These are phyloP conservation scores for Neltuma alba DNA, from an alignment of 306 rosid species.

Conservation along the genomic window DNA sequence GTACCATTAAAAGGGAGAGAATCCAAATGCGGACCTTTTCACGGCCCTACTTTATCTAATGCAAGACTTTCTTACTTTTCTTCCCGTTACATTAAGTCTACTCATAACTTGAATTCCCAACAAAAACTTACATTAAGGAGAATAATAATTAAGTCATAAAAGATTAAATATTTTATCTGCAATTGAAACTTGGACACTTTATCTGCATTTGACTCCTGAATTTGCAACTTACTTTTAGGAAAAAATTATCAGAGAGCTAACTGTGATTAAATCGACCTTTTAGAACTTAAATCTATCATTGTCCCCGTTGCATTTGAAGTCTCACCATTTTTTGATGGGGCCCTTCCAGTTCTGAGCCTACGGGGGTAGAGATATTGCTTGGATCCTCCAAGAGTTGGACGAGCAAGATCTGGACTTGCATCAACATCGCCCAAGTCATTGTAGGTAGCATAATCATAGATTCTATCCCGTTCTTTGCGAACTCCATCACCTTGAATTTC, in stretches of 20 bases:
- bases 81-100: background rate
- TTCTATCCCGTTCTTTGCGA: constrained; percentile 63
- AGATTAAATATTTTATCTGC: background rate
- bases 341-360: constrained; percentile 62
- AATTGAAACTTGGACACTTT: too few relatives aligned
- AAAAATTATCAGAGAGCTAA: background rate
- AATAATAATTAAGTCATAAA: background rate
- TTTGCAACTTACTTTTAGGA: background rate
- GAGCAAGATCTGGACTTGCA: constrained; percentile 38
- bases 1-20: too few relatives aligned
- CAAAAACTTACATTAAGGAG: background rate
- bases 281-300: too few relatives aligned
- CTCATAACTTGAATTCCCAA: background rate
- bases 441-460: constrained; percentile 30
- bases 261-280: background rate
- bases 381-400: constrained; percentile 63
- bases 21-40: background rate
- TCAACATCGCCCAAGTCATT: constrained; percentile 12
- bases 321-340: constrained; percentile 34
- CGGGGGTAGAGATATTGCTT: constrained; percentile 59
- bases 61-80: background rate
- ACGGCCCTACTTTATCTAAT: background rate
- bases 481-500: constrained; percentile 45
- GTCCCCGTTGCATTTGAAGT: too few relatives aligned
- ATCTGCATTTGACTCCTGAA: background rate